phyloP scores from a whole-genome alignment of 2,329 filamentous ascomycete species.

The Nemania sp. region DNA sequence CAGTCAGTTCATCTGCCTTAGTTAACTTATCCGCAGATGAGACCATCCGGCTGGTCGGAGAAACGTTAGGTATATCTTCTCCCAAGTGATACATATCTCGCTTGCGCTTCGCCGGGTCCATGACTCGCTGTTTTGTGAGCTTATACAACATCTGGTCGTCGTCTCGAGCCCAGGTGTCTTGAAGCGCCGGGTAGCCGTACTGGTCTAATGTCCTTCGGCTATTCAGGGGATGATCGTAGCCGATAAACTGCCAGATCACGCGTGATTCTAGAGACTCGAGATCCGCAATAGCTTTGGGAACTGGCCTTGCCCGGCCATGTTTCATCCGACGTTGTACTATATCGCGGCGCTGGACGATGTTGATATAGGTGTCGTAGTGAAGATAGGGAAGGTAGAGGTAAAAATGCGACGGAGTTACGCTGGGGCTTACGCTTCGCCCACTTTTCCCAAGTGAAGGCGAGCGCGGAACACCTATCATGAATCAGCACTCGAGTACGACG shows the following conservation, averaged over 20 bases:
- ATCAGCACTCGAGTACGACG: not conserved
- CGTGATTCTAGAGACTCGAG: conserved; percentile 60
- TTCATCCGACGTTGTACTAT: conserved; percentile 55
- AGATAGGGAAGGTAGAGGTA: conserved; percentile 62
- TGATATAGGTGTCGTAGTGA: conserved; percentile 66
- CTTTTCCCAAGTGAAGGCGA: conserved; percentile 34
- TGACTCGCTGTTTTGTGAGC: conserved; percentile 55
- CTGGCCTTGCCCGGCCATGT: conserved; percentile 59
- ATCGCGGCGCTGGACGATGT: conserved; percentile 58
- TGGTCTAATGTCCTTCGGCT: conserved; percentile 65
- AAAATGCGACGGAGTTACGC: conserved; percentile 41
- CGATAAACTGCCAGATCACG: conserved; percentile 65
- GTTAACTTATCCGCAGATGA: conserved; percentile 26
- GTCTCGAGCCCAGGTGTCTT: conserved; percentile 62
- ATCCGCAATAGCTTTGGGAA: conserved; percentile 57
- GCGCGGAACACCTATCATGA: conserved; percentile 43
- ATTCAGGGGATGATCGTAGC: conserved; percentile 63
- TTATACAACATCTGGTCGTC: conserved; percentile 72
- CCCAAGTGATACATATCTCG: conserved; percentile 34
- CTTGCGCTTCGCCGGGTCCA: conserved; percentile 26
- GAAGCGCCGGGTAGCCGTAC: conserved; percentile 63
- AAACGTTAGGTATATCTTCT: conserved; percentile 19
- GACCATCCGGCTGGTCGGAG: conserved; percentile 29
- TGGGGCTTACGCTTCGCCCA: conserved; percentile 35
- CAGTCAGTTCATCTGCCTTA: conserved; percentile 19